Evolutionary conservation across 2,329 filamentous ascomycete species (phyloP), one percentile per base, ranked within the genome.

Genomic region (Fusarium camptoceras): DNA sequence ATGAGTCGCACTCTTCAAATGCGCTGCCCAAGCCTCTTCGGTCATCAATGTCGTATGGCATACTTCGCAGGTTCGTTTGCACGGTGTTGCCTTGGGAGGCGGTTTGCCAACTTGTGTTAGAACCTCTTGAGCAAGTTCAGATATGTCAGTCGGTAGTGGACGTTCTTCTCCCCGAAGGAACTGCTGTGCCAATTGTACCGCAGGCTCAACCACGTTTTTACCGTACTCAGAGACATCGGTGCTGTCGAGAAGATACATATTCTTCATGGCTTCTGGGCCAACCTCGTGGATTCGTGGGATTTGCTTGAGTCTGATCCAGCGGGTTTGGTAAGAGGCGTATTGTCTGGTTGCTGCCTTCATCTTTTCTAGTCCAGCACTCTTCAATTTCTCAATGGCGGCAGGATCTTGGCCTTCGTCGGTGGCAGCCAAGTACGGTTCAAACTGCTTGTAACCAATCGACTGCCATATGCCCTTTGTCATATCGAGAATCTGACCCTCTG

Each of bases 361-460:
- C 51, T 89, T 87, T 68, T 95, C 92, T 0, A 97, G 81, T 1
- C 89, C 91, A 1, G 84, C 77, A 2, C 77, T 72, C 70, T 87
- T 89, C 16, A 94, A 78, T 20, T 83, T 82, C 22, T 86, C 83
- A 2, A 92, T 79, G 6, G 87, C 83, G 63, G 50, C 49, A 12
- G 59, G 59, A 9, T 70, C 71, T 28, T 64, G 55, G 1, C 71
- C 71, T 31, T 78, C 66, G 70, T 80, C 73, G 16, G 83, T 64
- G 2, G 87, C 86, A 3, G 81, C 74, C 25, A 94, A 81, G 75
- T 94, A 97, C 0, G 88, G 85, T 60, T 92, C 87, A 76, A 98
- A 92, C 76, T 99, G 94, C 78, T 97, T 98, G 81, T 94, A 98
- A 2, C 96, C 96, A 66, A 99, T 99, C 2, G 94, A 96, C 55